Conservation (phyloP, 495 filamentous ascomycete species). For the Pseudoneurospora amorphoporcata region DNA sequence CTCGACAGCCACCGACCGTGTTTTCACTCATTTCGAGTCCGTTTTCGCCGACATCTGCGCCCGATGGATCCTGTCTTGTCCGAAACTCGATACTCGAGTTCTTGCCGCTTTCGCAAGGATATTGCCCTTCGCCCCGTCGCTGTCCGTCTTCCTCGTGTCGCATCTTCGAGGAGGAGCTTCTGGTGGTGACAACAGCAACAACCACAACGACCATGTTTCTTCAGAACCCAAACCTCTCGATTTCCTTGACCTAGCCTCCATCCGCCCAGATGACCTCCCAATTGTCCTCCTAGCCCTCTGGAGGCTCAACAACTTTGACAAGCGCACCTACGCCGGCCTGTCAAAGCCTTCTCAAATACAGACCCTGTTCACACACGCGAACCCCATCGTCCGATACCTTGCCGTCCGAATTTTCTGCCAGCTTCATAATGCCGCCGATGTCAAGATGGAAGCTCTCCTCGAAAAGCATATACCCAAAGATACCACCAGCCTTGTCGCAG, state of each 20-base stretch:
- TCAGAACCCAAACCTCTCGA: conserved; percentile 1
- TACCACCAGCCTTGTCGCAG: conserved; percentile 44
- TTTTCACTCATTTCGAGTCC: conserved; percentile 61
- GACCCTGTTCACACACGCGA: conserved; percentile 51
- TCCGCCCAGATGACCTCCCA: conserved; percentile 20
- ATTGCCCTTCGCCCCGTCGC: conserved; percentile 65
- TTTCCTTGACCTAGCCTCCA: conserved; percentile 12
- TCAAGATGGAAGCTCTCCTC: conserved; percentile 60
- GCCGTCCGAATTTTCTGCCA: conserved; percentile 69
- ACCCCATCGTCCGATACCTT: conserved; percentile 60
- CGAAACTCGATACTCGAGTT: conserved; percentile 37
- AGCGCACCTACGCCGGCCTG: conserved; percentile 48
- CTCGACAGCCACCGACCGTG: conserved; percentile 49
- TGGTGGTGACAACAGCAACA: background rate
- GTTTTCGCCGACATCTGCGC: conserved; percentile 72
- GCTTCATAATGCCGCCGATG: conserved; percentile 72
- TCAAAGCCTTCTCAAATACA: conserved; percentile 58
- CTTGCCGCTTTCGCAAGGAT: conserved; percentile 69
- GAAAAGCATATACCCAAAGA: conserved; percentile 49
- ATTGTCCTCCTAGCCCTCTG: conserved; percentile 57
- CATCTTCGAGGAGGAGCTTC: conserved; percentile 14
- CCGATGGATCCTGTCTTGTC: conserved; percentile 49
- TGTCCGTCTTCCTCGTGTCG: conserved; percentile 42
- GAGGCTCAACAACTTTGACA: conserved; percentile 66
- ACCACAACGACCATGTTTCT: background rate